Evolutionary conservation across 208 protist species (phyloP), one percentile per base, ranked within the genome.

Genomic region (Trypanosoma scelopori): DNA sequence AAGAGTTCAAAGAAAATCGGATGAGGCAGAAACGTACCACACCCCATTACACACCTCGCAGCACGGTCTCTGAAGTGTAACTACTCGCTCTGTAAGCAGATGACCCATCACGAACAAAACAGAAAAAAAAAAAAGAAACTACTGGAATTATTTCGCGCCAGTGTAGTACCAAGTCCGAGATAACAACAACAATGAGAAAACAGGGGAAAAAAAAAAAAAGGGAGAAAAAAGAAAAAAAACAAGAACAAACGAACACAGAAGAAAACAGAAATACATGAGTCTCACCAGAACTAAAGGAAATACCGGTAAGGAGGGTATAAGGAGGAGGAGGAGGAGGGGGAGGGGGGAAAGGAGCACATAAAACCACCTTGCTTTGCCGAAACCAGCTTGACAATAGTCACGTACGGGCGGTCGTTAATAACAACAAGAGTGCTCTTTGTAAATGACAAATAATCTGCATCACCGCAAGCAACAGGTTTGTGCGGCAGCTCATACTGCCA

Each of bases 181-280:
- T 3, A 37, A 39, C 45, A 23, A 37, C 2, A 7, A 49, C 28
- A 18, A 27, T 27, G 45, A 56, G 28, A 48, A 22, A n/a, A 45
- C 7, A 25, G 1, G 11, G 43, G 39, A 41, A 57, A 32, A 57
- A 48, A 41, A 42, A 28, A 47, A 48, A 45, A 64, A 52, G 0
- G 60, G 6, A 42, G 20, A 41, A 5, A 46, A 30, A 63, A 45
- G 60, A 69, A 51, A 45, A 59, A 52, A 50, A 67, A 0, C 48
- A 67, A 67, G 32, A 53, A 66, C 18, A 25, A 58, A 46, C n/a
- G 20, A 51, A 22, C 52, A 62, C 41, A 50, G 41, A 41, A 47
- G 5, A 27, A 65, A 55, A 22, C 13, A 61, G 6, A 61, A 49
- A 47, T 27, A 16, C 55, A 35, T 28, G 16, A 2, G 22, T 35